Evolutionary conservation across 1,284 basidiomycete genomes (phyloP).

Genomic region (Kwoniella shivajii): DNA sequence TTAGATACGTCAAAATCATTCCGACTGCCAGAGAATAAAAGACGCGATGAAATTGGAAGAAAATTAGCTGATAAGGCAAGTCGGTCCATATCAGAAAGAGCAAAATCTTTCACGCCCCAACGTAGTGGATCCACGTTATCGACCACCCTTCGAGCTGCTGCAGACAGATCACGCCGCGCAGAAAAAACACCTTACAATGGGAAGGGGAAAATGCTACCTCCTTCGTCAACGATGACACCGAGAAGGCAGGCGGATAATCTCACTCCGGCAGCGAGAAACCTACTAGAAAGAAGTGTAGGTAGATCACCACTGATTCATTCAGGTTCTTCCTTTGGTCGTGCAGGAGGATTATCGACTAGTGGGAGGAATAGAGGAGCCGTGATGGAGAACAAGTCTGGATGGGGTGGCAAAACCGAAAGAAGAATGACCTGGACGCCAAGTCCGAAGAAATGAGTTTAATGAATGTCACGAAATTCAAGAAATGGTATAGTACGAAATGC

Average conservation of each 20-base stretch:
- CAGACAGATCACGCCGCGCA: constrained; percentile 39
- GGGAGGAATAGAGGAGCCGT: constrained; percentile 67
- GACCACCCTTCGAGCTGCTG: constrained; percentile 42
- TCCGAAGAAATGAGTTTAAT: constrained; percentile 51
- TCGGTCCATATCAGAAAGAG: constrained; percentile 50
- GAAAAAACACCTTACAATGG: constrained; percentile 36
- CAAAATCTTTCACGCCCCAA: constrained; percentile 59
- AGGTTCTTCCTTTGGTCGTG: background rate
- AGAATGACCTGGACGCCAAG: constrained; percentile 80
- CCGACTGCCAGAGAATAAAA: constrained; percentile 67
- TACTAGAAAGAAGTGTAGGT: constrained; percentile 67
- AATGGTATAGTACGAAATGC: background rate
- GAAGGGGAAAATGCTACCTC: constrained; percentile 66
- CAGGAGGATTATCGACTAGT: constrained; percentile 58
- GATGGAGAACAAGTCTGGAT: constrained; percentile 65
- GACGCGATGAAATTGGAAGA: constrained; percentile 74
- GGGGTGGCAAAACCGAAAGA: constrained; percentile 63
- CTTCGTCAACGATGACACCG: constrained; percentile 61
- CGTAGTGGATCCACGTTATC: constrained; percentile 51
- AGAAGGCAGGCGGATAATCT: constrained; percentile 62
- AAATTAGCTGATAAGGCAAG: constrained; percentile 66
- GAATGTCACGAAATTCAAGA: background rate
- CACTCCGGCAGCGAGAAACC: constrained; percentile 74
- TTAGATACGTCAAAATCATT: constrained; percentile 61
- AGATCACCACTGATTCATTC: constrained; percentile 26